These are phyloP conservation scores for Poterioochromonas sp. DNA, from an alignment of 352 stramenopile genomes.

Conservation along the genomic window DNA sequence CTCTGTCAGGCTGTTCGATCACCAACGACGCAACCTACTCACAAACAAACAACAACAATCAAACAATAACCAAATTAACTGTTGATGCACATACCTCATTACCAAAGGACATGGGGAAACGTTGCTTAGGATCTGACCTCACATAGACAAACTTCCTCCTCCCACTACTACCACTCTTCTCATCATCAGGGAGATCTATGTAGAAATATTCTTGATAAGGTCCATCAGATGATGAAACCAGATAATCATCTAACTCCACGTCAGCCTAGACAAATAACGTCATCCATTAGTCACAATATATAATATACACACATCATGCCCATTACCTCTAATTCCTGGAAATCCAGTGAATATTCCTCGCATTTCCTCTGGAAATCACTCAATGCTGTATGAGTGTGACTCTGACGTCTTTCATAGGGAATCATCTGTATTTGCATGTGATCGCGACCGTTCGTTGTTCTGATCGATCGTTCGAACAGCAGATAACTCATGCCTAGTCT, in stretches of 20 bases:
- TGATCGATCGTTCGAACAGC: not conserved
- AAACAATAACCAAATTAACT: not conserved
- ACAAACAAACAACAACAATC: not conserved
- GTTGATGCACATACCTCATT: not conserved
- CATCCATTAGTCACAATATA: not conserved
- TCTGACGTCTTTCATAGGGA: not conserved
- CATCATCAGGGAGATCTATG: conserved; percentile 16
- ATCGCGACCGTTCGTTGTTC: conserved; percentile 4
- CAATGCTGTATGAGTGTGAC: not conserved
- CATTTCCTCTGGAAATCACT: not conserved
- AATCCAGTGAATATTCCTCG: not conserved
- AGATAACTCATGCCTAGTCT: not conserved
- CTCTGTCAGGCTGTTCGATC: not conserved
- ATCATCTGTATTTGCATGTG: conserved; percentile 26
- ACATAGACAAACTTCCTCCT: conserved; percentile 23
- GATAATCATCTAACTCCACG: not conserved
- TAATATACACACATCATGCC: not conserved
- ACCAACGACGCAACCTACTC: not conserved
- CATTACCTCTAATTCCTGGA: not conserved
- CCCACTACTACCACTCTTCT: not conserved
- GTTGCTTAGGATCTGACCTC: not conserved
- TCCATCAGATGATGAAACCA: not conserved
- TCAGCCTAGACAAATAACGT: not conserved
- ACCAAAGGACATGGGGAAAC: conserved; percentile 14
- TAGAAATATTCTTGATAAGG: conserved; percentile 36